Base-by-base conservation (phyloP, 2,329 filamentous ascomycete genomes). In the Ceratocystis alfenasii region DNA sequence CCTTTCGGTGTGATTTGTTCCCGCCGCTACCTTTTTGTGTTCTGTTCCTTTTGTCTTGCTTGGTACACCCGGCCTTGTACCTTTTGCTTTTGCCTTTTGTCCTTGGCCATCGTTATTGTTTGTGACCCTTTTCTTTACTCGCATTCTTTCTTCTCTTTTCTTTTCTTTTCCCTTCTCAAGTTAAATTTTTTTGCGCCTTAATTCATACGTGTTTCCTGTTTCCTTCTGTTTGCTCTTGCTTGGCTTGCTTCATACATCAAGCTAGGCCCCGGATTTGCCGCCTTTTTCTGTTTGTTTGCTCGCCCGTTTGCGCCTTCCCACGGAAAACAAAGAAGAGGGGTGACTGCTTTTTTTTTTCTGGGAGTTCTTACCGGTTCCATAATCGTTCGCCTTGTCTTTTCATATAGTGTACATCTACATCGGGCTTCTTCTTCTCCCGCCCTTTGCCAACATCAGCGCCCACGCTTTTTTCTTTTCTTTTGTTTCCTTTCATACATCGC, bases 401-500 rank as follows among this genome's bases (percentile, higher is more conserved):
- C 25, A 33, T 36, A 59, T 30, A 59, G 17, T 59, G 25, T 59
- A 33, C 55, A 59, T 30, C 55, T 8, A 33, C 55, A 33, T 25
- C 2, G 12, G 30, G 28, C 33, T 59, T 30, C 7, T 6, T 33
- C 12, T 33, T 55, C 25, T 25, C 48, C n/a, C 48, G n/a, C n/a
- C n/a, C 6, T 22, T 50, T 59, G 55, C 17, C 17, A 33, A 15
- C 30, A 59, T 33, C 22, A 50, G n/a, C 48, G 12, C n/a, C 25
- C 12, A 45, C 46, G 8, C 45, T 20, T 67, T 57, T 20, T 20
- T 28, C 44, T 55, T 41, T 25, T 60, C n/a, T 67, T 48, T 67
- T 45, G 62, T 5, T 20, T 33, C 46, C 15, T 28, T 62, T 57
- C 15, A 22, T 65, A 17, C 28, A n/a, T 65, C 46, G 36, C 36